phyloP scores from a whole-genome alignment of 148 eudicot genomes.

The Rhododendron ferrugineum region DNA sequence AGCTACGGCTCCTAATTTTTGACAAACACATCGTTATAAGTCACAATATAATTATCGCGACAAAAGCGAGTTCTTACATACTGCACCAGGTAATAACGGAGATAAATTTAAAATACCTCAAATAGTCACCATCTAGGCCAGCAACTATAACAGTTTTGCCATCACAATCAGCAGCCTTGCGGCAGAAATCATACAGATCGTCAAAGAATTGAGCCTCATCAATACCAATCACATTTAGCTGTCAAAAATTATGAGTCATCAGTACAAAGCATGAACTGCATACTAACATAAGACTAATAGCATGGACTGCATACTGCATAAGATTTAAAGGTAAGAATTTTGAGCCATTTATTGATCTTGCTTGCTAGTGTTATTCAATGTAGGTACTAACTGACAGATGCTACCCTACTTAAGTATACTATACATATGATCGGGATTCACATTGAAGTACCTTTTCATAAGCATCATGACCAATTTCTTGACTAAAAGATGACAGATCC shows the following conservation, averaged over 20 bases:
- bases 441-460: constrained; percentile 63
- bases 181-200: constrained; percentile 86
- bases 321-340: not conserved
- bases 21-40: not conserved
- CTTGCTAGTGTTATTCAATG: not conserved
- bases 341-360: not conserved
- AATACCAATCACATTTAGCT: constrained; percentile 88
- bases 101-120: constrained; percentile 41
- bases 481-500: constrained; percentile 63
- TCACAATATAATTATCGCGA: not conserved
- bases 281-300: no score
- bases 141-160: constrained; percentile 78
- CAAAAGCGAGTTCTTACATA: not conserved
- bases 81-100: not conserved
- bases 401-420: not conserved
- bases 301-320: not conserved
- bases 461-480: constrained; percentile 62
- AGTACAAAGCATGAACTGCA: not conserved
- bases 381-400: not conserved
- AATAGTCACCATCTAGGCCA: constrained; percentile 87
- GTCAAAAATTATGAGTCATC: constrained; percentile 8
- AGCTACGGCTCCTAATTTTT: not conserved
- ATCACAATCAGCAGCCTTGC: constrained; percentile 71
- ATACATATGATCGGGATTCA: not conserved
- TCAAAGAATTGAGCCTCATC: constrained; percentile 94